Conservation (phyloP, 352 stramenopile species). For the Peronospora farinosa region DNA sequence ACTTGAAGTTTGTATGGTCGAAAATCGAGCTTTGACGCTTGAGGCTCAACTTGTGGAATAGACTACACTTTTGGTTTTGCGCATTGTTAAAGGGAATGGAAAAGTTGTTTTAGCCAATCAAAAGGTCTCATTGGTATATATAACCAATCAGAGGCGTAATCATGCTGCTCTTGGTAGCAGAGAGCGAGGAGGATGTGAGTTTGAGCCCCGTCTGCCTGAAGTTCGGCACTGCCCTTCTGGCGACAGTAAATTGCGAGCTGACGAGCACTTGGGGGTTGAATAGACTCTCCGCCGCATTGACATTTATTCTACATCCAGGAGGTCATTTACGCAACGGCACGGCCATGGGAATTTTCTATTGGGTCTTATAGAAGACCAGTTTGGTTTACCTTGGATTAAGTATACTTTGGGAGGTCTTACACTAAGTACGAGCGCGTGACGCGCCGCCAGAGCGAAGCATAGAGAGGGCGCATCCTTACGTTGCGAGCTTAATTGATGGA, state of each 20-base stretch:
- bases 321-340: neutral
- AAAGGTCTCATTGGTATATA: constrained; percentile 3
- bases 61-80: constrained; percentile 28
- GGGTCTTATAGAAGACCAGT: neutral
- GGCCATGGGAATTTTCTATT: no score
- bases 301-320: neutral
- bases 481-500: neutral
- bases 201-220: constrained; percentile 23
- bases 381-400: constrained; percentile 1
- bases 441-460: neutral
- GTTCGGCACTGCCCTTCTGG: constrained; percentile 18
- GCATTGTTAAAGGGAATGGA: constrained; percentile 11
- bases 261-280: constrained; percentile 11
- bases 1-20: constrained; percentile 30
- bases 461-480: neutral
- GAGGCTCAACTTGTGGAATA: constrained; percentile 38
- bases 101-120: constrained; percentile 17
- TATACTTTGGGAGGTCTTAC: constrained; percentile 11
- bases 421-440: constrained; percentile 16
- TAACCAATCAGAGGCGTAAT: constrained; percentile 11
- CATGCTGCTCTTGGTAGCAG: constrained; percentile 2
- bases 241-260: constrained; percentile 20
- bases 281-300: constrained; percentile 1
- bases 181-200: constrained; percentile 7
- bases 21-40: constrained; percentile 3